phyloP scores from a whole-genome alignment of 164 flowering plant genomes.

The Piper betle region DNA sequence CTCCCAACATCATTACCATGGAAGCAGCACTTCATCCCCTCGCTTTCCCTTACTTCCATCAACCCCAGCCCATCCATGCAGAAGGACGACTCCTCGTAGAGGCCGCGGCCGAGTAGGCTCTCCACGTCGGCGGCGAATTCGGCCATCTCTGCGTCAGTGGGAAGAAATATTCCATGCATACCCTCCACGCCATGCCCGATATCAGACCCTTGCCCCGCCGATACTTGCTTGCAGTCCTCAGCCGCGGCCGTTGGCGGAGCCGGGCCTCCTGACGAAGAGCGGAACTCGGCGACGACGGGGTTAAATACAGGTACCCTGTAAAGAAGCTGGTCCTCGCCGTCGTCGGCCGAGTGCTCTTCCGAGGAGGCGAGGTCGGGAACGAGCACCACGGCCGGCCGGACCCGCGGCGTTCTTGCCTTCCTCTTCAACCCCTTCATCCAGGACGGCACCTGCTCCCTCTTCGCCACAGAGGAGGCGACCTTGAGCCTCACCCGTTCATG shows the following conservation, averaged over 20 bases:
- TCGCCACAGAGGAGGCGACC: constrained; percentile 19
- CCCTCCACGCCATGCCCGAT: constrained; percentile 6
- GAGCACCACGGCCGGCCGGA: constrained; percentile 12
- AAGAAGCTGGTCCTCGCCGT: constrained; percentile 67
- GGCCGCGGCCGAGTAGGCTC: constrained; percentile 53
- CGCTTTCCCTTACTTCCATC: constrained; percentile 23
- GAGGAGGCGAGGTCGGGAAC: constrained; percentile 54
- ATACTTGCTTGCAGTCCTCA: background rate
- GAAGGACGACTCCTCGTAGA: constrained; percentile 42
- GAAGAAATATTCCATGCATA: constrained; percentile 27
- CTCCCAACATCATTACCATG: constrained; percentile 7
- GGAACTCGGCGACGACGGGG: constrained; percentile 36
- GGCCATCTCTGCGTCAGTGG: constrained; percentile 65
- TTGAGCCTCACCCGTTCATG: constrained; percentile 75
- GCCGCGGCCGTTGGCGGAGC: background rate
- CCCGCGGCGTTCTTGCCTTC: constrained; percentile 65
- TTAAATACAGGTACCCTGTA: constrained; percentile 69
- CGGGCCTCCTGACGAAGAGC: constrained; percentile 9
- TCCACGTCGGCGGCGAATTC: constrained; percentile 89
- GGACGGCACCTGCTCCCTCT: constrained; percentile 18
- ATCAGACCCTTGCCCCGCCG: background rate
- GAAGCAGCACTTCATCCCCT: background rate
- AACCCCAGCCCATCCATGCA: constrained; percentile 68
- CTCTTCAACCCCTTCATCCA: constrained; percentile 66
- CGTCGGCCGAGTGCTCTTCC: constrained; percentile 34